Conservation (phyloP, 2,329 filamentous ascomycete species). For the Podosphaera xanthii region DNA sequence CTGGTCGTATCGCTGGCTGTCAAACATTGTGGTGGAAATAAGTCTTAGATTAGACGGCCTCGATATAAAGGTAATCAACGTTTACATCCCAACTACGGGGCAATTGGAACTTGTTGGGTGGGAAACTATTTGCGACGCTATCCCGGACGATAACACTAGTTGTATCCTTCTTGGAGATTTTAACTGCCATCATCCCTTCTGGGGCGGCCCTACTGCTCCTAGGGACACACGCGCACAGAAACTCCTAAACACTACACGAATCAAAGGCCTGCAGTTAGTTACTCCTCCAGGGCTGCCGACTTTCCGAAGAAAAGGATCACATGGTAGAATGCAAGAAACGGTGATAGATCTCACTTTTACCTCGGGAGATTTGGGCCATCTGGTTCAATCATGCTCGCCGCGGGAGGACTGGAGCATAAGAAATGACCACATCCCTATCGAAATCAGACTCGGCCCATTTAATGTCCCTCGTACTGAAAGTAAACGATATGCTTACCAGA, state of each 20-base stretch:
- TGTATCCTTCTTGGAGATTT: background rate
- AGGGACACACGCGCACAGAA: background rate
- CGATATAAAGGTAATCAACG: background rate
- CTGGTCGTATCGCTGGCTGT: background rate
- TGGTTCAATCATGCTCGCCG: background rate
- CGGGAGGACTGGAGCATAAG: background rate
- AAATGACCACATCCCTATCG: conserved; percentile 1
- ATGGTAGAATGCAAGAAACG: background rate
- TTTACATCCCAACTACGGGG: background rate
- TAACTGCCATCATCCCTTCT: background rate
- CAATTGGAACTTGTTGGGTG: background rate
- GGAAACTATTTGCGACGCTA: background rate
- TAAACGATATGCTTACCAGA: background rate
- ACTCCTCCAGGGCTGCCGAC: background rate
- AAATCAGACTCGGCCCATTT: background rate
- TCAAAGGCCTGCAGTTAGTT: background rate
- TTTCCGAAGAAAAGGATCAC: background rate
- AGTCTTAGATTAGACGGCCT: background rate
- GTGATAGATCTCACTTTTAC: background rate
- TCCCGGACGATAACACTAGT: background rate
- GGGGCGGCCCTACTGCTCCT: background rate
- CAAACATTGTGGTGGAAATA: background rate
- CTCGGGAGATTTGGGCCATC: background rate
- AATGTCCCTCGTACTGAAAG: background rate
- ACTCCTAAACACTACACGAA: background rate